Evolutionary conservation across 192 early-diverging fungal genomes (phyloP).

Genomic region (Chytriomyces sp.): DNA sequence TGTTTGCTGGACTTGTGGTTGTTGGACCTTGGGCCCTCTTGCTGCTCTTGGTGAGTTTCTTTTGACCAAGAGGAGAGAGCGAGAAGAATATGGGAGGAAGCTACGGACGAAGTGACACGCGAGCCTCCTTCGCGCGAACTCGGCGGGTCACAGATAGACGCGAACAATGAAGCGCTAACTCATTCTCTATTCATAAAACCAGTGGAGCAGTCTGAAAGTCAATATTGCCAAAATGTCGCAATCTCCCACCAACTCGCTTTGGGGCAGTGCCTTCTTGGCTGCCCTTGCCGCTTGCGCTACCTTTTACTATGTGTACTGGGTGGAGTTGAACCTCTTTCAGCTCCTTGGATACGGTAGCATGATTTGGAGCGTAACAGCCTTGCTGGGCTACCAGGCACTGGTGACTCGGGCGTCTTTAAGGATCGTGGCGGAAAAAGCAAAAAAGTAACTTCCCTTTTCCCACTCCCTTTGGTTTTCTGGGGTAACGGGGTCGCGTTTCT

Average conservation of each 20-base stretch:
- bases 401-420: constrained; percentile 34
- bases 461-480: too few species aligned
- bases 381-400: constrained; percentile 47
- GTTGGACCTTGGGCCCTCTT: constrained; percentile 46
- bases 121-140: too few species aligned
- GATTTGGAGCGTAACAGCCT: constrained; percentile 31
- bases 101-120: too few species aligned
- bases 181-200: too few species aligned
- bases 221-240: constrained; percentile 43
- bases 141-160: too few species aligned
- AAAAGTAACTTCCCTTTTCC: too few species aligned
- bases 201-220: constrained; percentile 41
- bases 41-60: constrained; percentile 43
- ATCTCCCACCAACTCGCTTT: constrained; percentile 24
- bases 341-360: constrained; percentile 47
- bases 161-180: too few species aligned
- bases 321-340: constrained; percentile 50
- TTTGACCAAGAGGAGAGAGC: too few species aligned
- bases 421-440: constrained; percentile 14
- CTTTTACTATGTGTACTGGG: constrained; percentile 50
- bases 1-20: constrained; percentile 32
- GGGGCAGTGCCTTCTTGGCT: constrained; percentile 39
- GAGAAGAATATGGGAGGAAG: too few species aligned
- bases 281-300: constrained; percentile 29
- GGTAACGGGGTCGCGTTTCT: too few species aligned